Evolutionary conservation across 2,329 filamentous ascomycete genomes (phyloP).

Genomic region (Pleomassaria siparia): DNA sequence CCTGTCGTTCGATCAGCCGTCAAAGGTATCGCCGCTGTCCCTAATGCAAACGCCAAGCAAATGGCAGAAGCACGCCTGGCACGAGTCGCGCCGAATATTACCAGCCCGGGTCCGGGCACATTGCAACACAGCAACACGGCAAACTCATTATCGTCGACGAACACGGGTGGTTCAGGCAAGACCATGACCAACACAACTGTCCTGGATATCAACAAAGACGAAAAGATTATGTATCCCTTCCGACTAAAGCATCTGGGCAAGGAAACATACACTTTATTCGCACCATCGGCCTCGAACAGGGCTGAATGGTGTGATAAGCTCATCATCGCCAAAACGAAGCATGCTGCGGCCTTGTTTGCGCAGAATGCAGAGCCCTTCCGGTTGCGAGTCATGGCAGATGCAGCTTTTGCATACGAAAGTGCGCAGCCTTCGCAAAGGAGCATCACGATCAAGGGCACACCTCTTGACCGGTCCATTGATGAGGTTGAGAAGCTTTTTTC

Average conservation of each 20-base stretch:
- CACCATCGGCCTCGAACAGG: slow-evolving; percentile 71
- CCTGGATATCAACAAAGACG: slow-evolving; percentile 64
- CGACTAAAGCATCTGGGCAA: slow-evolving; percentile 93
- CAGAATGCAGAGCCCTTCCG: slow-evolving; percentile 97
- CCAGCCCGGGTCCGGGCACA: slow-evolving; percentile 49
- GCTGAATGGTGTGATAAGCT: slow-evolving; percentile 93
- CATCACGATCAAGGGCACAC: slow-evolving; percentile 85
- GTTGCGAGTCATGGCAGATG: slow-evolving; percentile 86
- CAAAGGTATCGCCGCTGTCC: slow-evolving; percentile 67
- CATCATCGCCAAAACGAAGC: slow-evolving; percentile 89
- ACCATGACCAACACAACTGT: slow-evolving; percentile 51
- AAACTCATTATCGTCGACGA: slow-evolving; percentile 56
- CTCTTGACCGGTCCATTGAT: slow-evolving; percentile 84
- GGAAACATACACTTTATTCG: slow-evolving; percentile 89
- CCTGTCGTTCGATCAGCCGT: slow-evolving; percentile 77
- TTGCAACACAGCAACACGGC: slow-evolving; percentile 70
- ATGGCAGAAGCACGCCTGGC: slow-evolving; percentile 55
- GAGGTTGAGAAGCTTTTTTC: slow-evolving; percentile 79
- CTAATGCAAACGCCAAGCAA: slow-evolving; percentile 46
- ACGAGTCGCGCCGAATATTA: slow-evolving; percentile 42
- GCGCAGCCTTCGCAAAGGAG: slow-evolving; percentile 56
- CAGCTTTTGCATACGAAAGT: slow-evolving; percentile 81
- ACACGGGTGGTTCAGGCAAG: slow-evolving; percentile 55
- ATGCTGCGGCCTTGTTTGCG: slow-evolving; percentile 82
- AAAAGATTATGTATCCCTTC: slow-evolving; percentile 86